Evolutionary conservation across 495 filamentous ascomycete species (phyloP).

Genomic region (Hypoxylon subgilvum): DNA sequence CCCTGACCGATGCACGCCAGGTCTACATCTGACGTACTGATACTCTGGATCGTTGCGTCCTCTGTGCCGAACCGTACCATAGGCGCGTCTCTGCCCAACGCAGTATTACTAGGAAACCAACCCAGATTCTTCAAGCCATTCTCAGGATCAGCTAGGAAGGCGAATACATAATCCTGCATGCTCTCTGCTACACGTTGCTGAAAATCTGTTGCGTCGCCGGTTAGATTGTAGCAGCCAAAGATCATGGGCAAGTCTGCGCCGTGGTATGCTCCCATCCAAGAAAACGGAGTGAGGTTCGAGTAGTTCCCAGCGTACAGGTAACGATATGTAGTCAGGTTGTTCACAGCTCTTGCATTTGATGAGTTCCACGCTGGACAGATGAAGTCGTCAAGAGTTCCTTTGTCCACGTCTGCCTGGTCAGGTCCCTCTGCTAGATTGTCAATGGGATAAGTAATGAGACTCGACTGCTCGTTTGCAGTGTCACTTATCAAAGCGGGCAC

Average conservation of each 20-base stretch:
- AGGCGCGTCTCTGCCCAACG: background rate
- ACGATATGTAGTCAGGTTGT: constrained; percentile 52
- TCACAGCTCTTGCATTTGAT: constrained; percentile 26
- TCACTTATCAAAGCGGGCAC: constrained; percentile 50
- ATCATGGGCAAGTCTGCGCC: constrained; percentile 53
- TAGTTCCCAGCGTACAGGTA: constrained; percentile 60
- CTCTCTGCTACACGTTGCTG: constrained; percentile 46
- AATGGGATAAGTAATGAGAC: constrained; percentile 44
- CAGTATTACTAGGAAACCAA: constrained; percentile 18
- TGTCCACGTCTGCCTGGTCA: constrained; percentile 40
- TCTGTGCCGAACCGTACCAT: constrained; percentile 31
- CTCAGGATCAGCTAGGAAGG: constrained; percentile 51
- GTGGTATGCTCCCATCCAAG: constrained; percentile 61
- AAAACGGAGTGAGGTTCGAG: constrained; percentile 48
- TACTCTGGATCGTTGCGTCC: constrained; percentile 14
- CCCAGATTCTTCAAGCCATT: constrained; percentile 39
- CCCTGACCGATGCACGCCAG: constrained; percentile 31
- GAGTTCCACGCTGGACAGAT: constrained; percentile 48
- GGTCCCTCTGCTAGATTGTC: constrained; percentile 43
- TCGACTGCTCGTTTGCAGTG: constrained; percentile 50
- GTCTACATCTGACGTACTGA: constrained; percentile 35
- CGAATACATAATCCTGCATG: constrained; percentile 54
- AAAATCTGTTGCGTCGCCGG: constrained; percentile 39
- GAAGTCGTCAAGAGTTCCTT: constrained; percentile 41
- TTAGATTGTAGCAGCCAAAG: constrained; percentile 51